These are phyloP conservation scores for Angophora floribunda DNA, from an alignment of 345 rosid species.

Conservation along the genomic window DNA sequence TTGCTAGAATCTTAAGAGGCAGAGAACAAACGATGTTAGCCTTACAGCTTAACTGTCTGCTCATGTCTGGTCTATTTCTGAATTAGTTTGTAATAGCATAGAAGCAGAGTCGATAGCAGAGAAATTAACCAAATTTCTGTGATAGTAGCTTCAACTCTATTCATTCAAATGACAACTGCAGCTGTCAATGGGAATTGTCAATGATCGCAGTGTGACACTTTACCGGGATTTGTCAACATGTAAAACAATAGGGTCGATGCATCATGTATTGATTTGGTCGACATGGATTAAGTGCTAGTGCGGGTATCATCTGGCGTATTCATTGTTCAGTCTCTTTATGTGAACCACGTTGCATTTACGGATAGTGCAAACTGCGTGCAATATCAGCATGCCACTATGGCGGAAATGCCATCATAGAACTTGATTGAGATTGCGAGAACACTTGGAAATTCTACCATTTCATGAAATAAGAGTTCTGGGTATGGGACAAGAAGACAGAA, in stretches of 20 bases:
- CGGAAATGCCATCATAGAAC: background rate
- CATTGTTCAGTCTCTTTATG: background rate
- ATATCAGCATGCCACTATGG: background rate
- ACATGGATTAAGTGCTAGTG: background rate
- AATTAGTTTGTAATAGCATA: background rate
- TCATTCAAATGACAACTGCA: background rate
- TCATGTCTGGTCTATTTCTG: background rate
- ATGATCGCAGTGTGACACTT: background rate
- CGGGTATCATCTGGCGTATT: background rate
- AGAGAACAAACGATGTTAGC: background rate
- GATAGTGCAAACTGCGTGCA: background rate
- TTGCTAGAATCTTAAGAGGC: conserved; percentile 5
- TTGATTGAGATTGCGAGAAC: background rate
- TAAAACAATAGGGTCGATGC: background rate
- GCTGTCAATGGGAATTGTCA: background rate
- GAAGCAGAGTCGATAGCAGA: background rate
- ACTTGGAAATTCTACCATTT: background rate
- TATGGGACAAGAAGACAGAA: background rate
- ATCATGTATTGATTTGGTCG: background rate
- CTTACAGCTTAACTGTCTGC: background rate
- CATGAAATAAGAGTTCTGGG: background rate
- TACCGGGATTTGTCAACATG: background rate
- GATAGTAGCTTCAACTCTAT: background rate
- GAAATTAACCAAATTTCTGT: background rate
- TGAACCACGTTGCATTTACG: background rate